A percentile compares a stretch with the other conserved stretches of the same genome.
Conservation (phyloP, 2,329 filamentous ascomycete genomes). For the Aspergillus fructus region DNA sequence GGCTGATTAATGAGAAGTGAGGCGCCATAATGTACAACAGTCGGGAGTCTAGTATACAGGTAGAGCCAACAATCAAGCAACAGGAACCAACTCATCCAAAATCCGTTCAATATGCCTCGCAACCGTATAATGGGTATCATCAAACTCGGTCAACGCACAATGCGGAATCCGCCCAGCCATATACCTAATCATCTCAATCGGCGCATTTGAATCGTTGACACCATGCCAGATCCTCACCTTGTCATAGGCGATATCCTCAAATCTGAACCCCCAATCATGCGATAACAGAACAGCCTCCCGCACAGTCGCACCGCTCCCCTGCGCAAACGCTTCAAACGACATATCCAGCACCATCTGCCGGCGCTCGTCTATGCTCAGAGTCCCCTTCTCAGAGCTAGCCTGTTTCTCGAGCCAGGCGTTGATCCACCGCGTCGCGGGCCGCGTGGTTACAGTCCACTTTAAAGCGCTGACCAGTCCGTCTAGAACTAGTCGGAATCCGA, state of each 20-base stretch:
- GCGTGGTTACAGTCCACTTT: background rate
- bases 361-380: background rate
- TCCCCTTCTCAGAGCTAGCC: background rate
- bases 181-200: slow-evolving; percentile 35
- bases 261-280: slow-evolving; percentile 29
- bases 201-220: slow-evolving; percentile 29
- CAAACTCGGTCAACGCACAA: slow-evolving; percentile 32
- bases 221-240: slow-evolving; percentile 31
- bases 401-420: slow-evolving; percentile 1
- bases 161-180: slow-evolving; percentile 39
- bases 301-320: slow-evolving; percentile 24
- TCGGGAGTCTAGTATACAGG: no score
- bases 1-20: no score
- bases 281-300: slow-evolving; percentile 29
- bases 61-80: background rate
- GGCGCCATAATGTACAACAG: no score
- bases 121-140: slow-evolving; percentile 19
- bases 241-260: slow-evolving; percentile 26
- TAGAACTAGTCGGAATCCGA: background rate
- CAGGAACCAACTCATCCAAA: background rate
- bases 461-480: background rate
- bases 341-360: slow-evolving; percentile 8
- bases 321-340: slow-evolving; percentile 27
- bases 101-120: background rate
- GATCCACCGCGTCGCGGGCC: background rate